Conservation (phyloP, 2,329 filamentous ascomycete genomes). For the Penicillium nordicum region DNA sequence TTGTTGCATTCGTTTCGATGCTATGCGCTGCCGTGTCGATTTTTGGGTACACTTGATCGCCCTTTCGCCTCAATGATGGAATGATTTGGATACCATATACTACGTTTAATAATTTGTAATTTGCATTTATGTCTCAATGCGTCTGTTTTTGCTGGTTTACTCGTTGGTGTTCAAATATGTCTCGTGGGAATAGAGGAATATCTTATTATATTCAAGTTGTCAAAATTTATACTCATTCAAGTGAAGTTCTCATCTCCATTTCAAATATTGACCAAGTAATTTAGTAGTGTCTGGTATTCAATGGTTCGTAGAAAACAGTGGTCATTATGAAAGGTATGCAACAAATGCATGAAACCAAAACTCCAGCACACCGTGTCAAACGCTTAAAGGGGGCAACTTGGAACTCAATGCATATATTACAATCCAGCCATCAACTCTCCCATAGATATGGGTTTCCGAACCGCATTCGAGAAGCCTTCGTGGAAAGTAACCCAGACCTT, state of each 20-base stretch:
- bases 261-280: background rate
- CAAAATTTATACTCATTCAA: background rate
- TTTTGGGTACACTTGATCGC: background rate
- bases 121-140: background rate
- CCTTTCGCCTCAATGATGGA: constrained; percentile 11
- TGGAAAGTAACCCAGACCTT: constrained; percentile 85
- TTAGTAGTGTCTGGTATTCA: background rate
- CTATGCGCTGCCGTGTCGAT: background rate
- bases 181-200: background rate
- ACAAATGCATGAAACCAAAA: background rate
- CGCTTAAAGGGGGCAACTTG: constrained; percentile 4
- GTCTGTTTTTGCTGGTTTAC: background rate
- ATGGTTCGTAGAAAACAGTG: background rate
- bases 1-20: background rate
- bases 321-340: background rate
- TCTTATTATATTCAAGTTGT: background rate
- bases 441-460: constrained; percentile 80
- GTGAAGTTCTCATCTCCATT: background rate
- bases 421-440: constrained; percentile 65
- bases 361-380: background rate
- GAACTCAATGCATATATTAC: constrained; percentile 14
- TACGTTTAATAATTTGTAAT: background rate
- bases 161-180: background rate
- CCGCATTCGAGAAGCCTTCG: constrained; percentile 88
- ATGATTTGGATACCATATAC: constrained; percentile 10